These are phyloP conservation scores for Aspergillus egyptiacus DNA, from an alignment of 495 filamentous ascomycete species.

Conservation along the genomic window DNA sequence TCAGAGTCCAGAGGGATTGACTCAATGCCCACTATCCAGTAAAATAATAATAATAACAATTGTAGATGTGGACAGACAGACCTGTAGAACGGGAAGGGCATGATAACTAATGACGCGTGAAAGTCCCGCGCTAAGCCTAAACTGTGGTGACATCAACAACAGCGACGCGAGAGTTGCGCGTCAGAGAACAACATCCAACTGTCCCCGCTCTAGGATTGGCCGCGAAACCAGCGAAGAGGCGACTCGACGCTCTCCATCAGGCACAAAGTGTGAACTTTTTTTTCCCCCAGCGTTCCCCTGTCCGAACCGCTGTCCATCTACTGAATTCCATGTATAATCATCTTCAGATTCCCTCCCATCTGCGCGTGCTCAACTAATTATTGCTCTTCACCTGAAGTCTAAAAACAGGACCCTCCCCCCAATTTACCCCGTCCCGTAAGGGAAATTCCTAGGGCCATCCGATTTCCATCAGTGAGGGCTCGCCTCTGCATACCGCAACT, in stretches of 20 bases:
- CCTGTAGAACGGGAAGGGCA: not conserved
- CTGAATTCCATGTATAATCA: not conserved
- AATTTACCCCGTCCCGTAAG: conserved; percentile 18
- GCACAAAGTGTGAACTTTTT: conserved; percentile 15
- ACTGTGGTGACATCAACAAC: conserved; percentile 16
- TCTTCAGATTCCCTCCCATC: not conserved
- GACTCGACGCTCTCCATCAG: conserved; percentile 9
- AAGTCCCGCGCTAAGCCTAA: conserved; percentile 17
- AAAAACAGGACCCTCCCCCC: conserved; percentile 8
- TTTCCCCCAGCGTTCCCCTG: conserved; percentile 3
- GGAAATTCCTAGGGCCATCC: conserved; percentile 22
- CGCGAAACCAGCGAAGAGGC: conserved; percentile 13
- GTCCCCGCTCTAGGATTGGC: conserved; percentile 20
- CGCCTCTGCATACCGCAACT: conserved; percentile 28
- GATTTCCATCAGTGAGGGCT: conserved; percentile 18
- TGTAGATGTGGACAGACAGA: not conserved
- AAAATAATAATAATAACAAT: too few relatives aligned
- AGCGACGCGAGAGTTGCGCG: conserved; percentile 22
- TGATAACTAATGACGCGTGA: conserved; percentile 20
- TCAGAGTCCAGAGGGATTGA: too few relatives aligned
- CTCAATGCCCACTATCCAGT: too few relatives aligned
- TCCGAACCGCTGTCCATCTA: not conserved
- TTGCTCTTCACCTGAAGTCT: conserved; percentile 3
- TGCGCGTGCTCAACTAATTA: not conserved
- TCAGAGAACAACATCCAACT: conserved; percentile 18